Evolutionary conservation across 1,284 basidiomycete genomes (phyloP).

Genomic region (Sphagnurus paluster): DNA sequence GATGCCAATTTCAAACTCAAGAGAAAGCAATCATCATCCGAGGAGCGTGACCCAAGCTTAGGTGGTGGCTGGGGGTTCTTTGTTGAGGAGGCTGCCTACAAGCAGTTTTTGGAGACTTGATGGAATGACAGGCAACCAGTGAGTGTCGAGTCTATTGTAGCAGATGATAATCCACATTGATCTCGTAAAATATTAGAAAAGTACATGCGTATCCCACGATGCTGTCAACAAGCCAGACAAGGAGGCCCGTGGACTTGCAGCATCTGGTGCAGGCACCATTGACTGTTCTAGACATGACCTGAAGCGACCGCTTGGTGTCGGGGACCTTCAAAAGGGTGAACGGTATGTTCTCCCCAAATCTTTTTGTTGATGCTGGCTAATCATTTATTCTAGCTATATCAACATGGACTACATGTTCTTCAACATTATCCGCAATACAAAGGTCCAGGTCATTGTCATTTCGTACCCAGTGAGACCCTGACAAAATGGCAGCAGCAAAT

Average conservation of each 20-base stretch:
- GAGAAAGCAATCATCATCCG: constrained; percentile 1
- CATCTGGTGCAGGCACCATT: constrained; percentile 5
- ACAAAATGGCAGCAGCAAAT: background rate
- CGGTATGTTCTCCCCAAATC: background rate
- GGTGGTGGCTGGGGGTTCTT: constrained; percentile 3
- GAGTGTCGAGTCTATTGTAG: background rate
- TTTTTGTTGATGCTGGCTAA: background rate
- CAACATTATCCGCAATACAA: constrained; percentile 8
- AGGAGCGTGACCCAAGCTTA: constrained; percentile 10
- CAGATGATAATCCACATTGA: background rate
- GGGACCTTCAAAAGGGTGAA: constrained; percentile 13
- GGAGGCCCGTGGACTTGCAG: constrained; percentile 3
- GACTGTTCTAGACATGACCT: constrained; percentile 14
- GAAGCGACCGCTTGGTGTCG: constrained; percentile 8
- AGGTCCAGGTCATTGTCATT: constrained; percentile 11
- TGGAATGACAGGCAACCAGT: background rate
- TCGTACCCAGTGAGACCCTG: constrained; percentile 23
- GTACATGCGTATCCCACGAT: constrained; percentile 5
- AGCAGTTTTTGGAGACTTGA: background rate
- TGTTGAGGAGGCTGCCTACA: constrained; percentile 2
- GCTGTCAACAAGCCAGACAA: constrained; percentile 4
- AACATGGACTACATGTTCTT: constrained; percentile 28
- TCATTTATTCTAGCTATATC: constrained; percentile 6
- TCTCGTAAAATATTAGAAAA: background rate
- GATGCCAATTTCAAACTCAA: no score